A percentile compares a stretch with the other conserved stretches of the same genome.
These are phyloP conservation scores for Bruguiera hainesii DNA, from an alignment of 441 rosid species.

Conservation along the genomic window DNA sequence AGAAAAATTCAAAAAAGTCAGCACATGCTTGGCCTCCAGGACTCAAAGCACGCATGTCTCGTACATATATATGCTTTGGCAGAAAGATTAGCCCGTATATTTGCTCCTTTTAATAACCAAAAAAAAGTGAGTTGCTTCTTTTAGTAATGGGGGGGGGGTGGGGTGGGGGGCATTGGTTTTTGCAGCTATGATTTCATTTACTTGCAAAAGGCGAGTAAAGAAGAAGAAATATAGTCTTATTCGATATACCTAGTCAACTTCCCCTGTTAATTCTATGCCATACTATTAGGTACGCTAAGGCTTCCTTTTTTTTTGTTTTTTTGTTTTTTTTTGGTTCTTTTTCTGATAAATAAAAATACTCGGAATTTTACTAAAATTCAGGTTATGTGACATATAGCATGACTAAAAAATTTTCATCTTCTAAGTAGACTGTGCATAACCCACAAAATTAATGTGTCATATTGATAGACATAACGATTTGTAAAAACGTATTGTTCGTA, in stretches of 20 bases:
- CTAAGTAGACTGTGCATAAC: too few relatives aligned
- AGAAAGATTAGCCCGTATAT: constrained; percentile 16
- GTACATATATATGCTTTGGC: not conserved
- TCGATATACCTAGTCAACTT: constrained; percentile 41
- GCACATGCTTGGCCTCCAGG: constrained; percentile 11
- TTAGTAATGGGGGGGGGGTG: not conserved
- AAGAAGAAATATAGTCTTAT: constrained; percentile 25
- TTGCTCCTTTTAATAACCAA: not conserved
- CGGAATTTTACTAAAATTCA: too few relatives aligned
- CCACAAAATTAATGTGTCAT: too few relatives aligned
- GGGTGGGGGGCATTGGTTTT: not conserved
- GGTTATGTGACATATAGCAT: too few relatives aligned
- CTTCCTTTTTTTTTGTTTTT: too few relatives aligned
- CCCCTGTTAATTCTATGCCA: not conserved
- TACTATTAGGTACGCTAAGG: not conserved
- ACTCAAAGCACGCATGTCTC: constrained; percentile 11
- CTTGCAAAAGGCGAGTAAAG: not conserved
- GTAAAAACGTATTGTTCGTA: too few relatives aligned
- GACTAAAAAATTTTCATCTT: too few relatives aligned
- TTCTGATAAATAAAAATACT: too few relatives aligned
- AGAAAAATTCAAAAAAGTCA: too few relatives aligned
- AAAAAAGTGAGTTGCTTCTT: not conserved
- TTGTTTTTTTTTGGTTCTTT: too few relatives aligned
- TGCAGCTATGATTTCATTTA: constrained; percentile 5
- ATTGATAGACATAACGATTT: too few relatives aligned